Percentiles rank a stretch among this genome's conserved stretches.
Evolutionary conservation across 2,329 filamentous ascomycete species (phyloP).

Genomic region (Cadophora sp.): DNA sequence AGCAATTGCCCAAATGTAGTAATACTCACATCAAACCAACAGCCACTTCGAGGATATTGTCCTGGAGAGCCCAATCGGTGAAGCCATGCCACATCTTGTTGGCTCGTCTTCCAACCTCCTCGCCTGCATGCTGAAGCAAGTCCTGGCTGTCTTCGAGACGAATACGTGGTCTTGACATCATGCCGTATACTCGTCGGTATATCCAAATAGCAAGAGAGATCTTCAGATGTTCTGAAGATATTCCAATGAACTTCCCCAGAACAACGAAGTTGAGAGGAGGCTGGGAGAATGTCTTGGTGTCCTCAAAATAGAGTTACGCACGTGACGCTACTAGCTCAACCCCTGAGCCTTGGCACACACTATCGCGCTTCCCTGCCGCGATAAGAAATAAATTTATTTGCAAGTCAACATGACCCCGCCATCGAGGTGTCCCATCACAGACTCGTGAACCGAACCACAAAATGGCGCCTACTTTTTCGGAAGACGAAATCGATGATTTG

Average conservation of each 20-base stretch:
- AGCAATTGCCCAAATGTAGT: background rate
- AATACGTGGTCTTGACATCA: constrained; percentile 31
- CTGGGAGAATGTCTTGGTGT: background rate
- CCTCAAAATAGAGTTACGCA: constrained; percentile 7
- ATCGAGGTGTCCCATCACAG: background rate
- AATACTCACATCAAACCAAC: constrained; percentile 71
- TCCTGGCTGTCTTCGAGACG: constrained; percentile 37
- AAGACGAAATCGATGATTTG: constrained; percentile 89
- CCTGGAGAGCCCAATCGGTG: constrained; percentile 74
- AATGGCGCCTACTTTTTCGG: constrained; percentile 57
- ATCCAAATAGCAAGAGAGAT: background rate
- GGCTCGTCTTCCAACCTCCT: constrained; percentile 39
- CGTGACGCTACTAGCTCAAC: background rate
- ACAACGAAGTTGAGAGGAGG: background rate
- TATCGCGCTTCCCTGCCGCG: constrained; percentile 5
- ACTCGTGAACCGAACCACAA: constrained; percentile 14
- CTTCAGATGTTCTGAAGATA: background rate
- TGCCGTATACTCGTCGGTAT: background rate
- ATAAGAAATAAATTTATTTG: constrained; percentile 21
- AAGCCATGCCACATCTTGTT: constrained; percentile 63
- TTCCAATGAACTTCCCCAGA: background rate
- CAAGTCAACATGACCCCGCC: constrained; percentile 12
- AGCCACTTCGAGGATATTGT: constrained; percentile 78
- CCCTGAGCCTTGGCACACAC: constrained; percentile 7
- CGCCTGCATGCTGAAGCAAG: constrained; percentile 36